Evolutionary conservation across 805 yeast species (phyloP).

Genomic region (Yarrowia bubula): DNA sequence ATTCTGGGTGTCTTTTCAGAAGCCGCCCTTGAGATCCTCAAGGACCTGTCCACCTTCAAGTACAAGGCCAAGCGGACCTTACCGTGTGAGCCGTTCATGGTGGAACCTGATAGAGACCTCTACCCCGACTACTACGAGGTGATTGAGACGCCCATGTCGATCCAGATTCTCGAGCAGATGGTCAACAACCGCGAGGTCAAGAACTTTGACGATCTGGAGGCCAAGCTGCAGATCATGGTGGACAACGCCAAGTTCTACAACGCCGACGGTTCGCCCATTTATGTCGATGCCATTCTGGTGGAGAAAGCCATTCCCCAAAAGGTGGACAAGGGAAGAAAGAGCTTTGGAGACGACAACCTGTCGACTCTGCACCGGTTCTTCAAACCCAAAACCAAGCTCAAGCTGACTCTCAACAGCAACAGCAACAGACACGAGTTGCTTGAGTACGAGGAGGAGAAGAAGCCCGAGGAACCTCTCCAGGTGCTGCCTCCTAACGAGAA

Average conservation of each 20-base stretch:
- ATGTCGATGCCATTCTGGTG: constrained; percentile 66
- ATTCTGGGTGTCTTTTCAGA: constrained; percentile 32
- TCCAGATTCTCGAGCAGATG: constrained; percentile 55
- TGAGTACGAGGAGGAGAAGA: constrained; percentile 2
- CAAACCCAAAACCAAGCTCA: constrained; percentile 27
- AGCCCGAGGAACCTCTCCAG: constrained; percentile 30
- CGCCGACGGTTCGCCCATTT: constrained; percentile 67
- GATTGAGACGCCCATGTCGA: constrained; percentile 71
- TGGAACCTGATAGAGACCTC: constrained; percentile 63
- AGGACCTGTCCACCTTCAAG: constrained; percentile 31
- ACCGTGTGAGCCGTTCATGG: constrained; percentile 67
- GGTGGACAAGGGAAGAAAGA: constrained; percentile 33
- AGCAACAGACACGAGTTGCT: not conserved
- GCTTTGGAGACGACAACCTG: constrained; percentile 26
- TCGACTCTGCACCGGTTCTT: constrained; percentile 31
- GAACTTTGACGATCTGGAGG: constrained; percentile 57
- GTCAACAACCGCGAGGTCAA: constrained; percentile 53
- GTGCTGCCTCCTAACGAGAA: constrained; percentile 32
- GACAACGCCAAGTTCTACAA: constrained; percentile 77
- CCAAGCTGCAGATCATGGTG: constrained; percentile 63
- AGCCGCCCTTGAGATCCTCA: constrained; percentile 26
- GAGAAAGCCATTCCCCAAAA: constrained; percentile 46
- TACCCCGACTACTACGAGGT: constrained; percentile 80
- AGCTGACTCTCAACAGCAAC: constrained; percentile 2
- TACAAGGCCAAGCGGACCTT: constrained; percentile 42